phyloP scores from a whole-genome alignment of 257 asterid species.

The Thymus mandschuricus region DNA sequence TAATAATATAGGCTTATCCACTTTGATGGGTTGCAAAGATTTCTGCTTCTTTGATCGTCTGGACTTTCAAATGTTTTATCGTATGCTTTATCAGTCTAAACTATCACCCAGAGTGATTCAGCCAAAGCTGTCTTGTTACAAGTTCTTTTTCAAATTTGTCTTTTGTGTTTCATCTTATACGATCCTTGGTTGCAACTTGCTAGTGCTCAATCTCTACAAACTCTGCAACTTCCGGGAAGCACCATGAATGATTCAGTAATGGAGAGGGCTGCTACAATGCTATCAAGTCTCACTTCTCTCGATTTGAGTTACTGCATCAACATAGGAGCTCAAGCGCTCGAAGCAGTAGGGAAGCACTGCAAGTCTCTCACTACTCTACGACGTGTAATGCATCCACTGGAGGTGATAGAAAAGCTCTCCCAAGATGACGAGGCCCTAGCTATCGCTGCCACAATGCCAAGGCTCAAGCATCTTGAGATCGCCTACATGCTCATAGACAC shows the following conservation, averaged over 20 bases:
- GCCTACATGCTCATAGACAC: constrained; percentile 72
- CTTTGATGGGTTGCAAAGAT: too few species aligned
- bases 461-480: constrained; percentile 77
- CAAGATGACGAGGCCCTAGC: constrained; percentile 88
- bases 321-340: constrained; percentile 70
- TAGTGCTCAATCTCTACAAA: constrained; percentile 71
- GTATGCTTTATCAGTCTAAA: too few species aligned
- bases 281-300: constrained; percentile 53
- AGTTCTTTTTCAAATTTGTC: background rate
- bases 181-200: constrained; percentile 38
- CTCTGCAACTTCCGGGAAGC: constrained; percentile 66
- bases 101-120: too few species aligned
- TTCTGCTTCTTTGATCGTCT: too few species aligned
- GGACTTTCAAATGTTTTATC: too few species aligned
- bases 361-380: constrained; percentile 59
- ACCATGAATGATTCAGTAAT: constrained; percentile 53
- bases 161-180: constrained; percentile 1
- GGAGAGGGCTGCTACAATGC: constrained; percentile 45
- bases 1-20: too few species aligned
- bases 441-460: constrained; percentile 73
- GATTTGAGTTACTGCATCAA: constrained; percentile 81
- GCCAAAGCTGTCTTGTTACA: background rate
- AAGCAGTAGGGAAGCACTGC: constrained; percentile 69
- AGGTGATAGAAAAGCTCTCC: constrained; percentile 56
- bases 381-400: constrained; percentile 73